Conservation (phyloP, 805 yeast genomes). For the Candida germanica region DNA sequence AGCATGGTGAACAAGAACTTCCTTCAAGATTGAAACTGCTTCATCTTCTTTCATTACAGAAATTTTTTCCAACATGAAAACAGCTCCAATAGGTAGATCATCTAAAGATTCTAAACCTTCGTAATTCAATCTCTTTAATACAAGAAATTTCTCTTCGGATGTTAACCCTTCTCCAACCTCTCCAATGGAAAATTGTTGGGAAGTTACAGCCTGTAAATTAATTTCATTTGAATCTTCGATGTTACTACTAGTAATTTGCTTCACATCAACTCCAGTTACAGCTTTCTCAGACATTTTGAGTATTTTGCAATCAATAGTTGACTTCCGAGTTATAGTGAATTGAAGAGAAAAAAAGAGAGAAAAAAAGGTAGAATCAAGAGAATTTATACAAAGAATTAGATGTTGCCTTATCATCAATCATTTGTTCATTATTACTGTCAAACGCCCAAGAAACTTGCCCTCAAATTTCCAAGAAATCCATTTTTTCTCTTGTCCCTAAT, state of each 20-base stretch:
- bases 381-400: too few relatives aligned
- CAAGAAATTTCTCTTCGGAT: conserved; percentile 21
- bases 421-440: too few relatives aligned
- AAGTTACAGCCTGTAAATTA: conserved; percentile 16
- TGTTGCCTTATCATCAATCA: too few relatives aligned
- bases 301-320: too few relatives aligned
- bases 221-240: conserved; percentile 1
- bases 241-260: background rate
- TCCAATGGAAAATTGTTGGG: conserved; percentile 21
- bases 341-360: too few relatives aligned
- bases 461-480: too few relatives aligned
- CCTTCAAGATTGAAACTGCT: conserved; percentile 36
- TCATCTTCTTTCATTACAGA: conserved; percentile 32
- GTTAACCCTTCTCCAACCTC: conserved; percentile 24
- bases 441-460: too few relatives aligned
- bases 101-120: conserved; percentile 24
- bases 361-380: too few relatives aligned
- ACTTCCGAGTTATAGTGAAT: too few relatives aligned
- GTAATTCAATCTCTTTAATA: conserved; percentile 25
- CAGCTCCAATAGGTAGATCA: conserved; percentile 27
- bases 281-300: background rate
- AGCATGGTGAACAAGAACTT: conserved; percentile 30
- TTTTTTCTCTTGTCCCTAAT: too few relatives aligned
- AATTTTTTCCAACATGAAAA: conserved; percentile 41
- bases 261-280: background rate